phyloP scores from a whole-genome alignment of 805 yeast genomes.

The Starmera dryadoides region DNA sequence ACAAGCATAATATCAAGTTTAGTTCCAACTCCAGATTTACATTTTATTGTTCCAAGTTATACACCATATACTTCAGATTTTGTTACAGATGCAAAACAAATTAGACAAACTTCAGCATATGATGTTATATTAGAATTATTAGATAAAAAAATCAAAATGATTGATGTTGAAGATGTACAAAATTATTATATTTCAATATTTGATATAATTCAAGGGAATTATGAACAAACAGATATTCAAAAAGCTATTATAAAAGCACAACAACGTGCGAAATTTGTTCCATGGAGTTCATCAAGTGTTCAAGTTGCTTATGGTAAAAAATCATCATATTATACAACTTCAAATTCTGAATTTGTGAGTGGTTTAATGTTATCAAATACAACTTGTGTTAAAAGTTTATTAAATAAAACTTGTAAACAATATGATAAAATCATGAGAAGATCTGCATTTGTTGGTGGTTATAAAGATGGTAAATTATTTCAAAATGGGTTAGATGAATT shows the following conservation, averaged over 20 bases:
- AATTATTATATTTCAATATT: conserved; percentile 61
- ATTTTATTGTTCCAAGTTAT: conserved; percentile 65
- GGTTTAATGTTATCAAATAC: conserved; percentile 84
- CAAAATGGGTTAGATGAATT: conserved; percentile 54
- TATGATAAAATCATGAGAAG: conserved; percentile 75
- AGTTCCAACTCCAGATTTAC: conserved; percentile 80
- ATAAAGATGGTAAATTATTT: conserved; percentile 38
- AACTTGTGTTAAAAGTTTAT: conserved; percentile 62
- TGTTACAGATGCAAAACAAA: conserved; percentile 49
- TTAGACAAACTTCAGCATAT: conserved; percentile 68
- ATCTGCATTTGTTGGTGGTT: conserved; percentile 79
- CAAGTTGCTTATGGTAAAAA: conserved; percentile 72
- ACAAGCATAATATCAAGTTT: conserved; percentile 76
- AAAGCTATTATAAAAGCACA: conserved; percentile 60
- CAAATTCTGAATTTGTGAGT: conserved; percentile 42
- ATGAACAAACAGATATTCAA: conserved; percentile 65
- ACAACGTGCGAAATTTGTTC: conserved; percentile 66
- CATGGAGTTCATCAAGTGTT: conserved; percentile 77
- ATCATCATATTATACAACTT: conserved; percentile 43
- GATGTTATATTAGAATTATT: conserved; percentile 80
- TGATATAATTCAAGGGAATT: conserved; percentile 56
- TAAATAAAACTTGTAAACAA: conserved; percentile 62
- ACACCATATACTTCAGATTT: conserved; percentile 73
- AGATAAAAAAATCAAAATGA: conserved; percentile 73
- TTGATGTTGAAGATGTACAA: conserved; percentile 36